These are phyloP conservation scores for Sporothrix variecibatus DNA, from an alignment of 2,329 filamentous ascomycete genomes.

Conservation along the genomic window DNA sequence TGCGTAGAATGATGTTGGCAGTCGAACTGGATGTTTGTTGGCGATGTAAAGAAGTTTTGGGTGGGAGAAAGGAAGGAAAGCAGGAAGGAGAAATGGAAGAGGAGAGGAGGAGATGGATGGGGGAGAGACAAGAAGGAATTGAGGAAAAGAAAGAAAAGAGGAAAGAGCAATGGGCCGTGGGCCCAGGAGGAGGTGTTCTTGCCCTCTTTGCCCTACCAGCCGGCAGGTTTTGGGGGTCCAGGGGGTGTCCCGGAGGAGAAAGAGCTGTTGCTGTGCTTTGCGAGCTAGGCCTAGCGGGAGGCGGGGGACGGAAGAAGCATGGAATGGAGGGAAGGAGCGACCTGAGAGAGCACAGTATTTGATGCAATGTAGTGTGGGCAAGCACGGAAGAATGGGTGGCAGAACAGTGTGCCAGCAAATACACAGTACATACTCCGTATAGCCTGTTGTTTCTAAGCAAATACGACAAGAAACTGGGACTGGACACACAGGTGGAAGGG, in stretches of 20 bases:
- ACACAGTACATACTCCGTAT: not conserved
- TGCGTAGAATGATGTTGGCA: not conserved
- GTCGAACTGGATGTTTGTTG: not conserved
- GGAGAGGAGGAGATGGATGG: not conserved
- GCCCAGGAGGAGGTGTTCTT: not conserved
- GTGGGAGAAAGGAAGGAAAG: not conserved
- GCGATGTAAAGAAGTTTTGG: not conserved
- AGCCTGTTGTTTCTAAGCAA: not conserved
- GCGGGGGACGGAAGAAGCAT: constrained; percentile 16
- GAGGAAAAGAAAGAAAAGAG: not conserved
- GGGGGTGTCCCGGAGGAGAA: not conserved
- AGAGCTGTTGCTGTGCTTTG: not conserved
- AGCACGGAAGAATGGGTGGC: constrained; percentile 7
- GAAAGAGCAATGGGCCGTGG: not conserved
- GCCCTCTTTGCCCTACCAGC: not conserved
- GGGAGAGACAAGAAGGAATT: not conserved
- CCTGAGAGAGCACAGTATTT: not conserved
- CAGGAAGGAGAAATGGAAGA: not conserved
- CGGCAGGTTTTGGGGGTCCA: constrained; percentile 1
- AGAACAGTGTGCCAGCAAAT: not conserved
- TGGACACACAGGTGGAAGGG: not conserved
- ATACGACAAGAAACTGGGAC: not conserved
- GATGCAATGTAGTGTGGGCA: not conserved
- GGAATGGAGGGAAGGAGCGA: constrained; percentile 3
- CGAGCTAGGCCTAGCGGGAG: constrained; percentile 23